Conservation (phyloP, 2,329 filamentous ascomycete genomes). For the Dissoconium aciculare region DNA sequence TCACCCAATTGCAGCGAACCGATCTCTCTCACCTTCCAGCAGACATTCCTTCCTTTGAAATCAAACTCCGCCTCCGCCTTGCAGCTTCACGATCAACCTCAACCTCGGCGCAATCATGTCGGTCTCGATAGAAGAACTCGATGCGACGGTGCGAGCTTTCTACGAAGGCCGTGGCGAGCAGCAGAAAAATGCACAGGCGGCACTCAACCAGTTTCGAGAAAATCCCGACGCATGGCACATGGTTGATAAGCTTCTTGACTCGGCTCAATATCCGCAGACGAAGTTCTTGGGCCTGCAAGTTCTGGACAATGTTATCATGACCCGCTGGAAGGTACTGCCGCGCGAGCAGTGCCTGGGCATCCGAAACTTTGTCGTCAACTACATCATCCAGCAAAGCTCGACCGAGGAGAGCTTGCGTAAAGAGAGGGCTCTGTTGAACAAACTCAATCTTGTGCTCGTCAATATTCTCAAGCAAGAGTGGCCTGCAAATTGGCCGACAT, state of each 20-base stretch:
- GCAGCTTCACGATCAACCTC: not conserved
- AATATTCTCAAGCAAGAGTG: conserved; percentile 98
- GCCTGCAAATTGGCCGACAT: conserved; percentile 99
- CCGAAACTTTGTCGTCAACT: conserved; percentile 96
- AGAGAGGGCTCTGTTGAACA: conserved; percentile 86
- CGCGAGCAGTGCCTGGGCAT: conserved; percentile 95
- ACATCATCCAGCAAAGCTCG: conserved; percentile 86
- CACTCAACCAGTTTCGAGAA: conserved; percentile 96
- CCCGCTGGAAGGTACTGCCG: conserved; percentile 94
- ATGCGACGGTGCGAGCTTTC: conserved; percentile 89
- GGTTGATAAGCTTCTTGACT: conserved; percentile 90
- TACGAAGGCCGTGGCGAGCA: conserved; percentile 92
- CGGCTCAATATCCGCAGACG: conserved; percentile 84
- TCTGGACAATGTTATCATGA: conserved; percentile 95
- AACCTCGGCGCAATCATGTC: conserved; percentile 35
- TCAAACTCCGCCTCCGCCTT: not conserved
- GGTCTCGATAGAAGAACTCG: conserved; percentile 78
- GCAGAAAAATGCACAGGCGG: conserved; percentile 90
- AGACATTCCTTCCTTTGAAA: too few species aligned
- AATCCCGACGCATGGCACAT: conserved; percentile 96
- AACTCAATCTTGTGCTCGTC: conserved; percentile 92
- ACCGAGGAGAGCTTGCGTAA: conserved; percentile 74
- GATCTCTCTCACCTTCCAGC: too few species aligned
- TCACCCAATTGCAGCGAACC: too few species aligned
- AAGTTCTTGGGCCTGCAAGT: conserved; percentile 96